These are phyloP conservation scores for Digitaria exilis DNA, from an alignment of 202 grass and related monocot genomes.

Conservation along the genomic window DNA sequence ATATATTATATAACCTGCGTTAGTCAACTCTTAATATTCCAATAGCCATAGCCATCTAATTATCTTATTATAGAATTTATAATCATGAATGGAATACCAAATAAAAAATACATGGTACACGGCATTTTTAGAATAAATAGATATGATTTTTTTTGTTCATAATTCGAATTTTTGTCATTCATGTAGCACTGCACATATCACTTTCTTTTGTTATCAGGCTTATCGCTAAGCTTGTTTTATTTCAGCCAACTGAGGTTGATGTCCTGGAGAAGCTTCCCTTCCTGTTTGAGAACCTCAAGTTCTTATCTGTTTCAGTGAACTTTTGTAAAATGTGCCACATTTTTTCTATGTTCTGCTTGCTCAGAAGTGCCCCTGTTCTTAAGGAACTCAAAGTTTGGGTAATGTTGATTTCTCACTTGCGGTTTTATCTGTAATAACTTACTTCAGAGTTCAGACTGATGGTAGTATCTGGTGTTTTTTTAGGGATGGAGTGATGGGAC, in stretches of 20 bases:
- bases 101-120: neutral
- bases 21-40: neutral
- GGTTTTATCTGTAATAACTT: neutral
- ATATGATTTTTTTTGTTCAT: neutral
- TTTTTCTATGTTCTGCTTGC: neutral
- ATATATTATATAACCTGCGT: neutral
- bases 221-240: neutral
- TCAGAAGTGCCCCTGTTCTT: slow-evolving; percentile 1
- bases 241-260: slow-evolving; percentile 32
- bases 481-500: neutral
- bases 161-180: neutral
- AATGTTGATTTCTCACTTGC: neutral
- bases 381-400: slow-evolving; percentile 15
- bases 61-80: neutral
- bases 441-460: neutral
- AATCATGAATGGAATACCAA: neutral
- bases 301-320: neutral
- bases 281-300: slow-evolving; percentile 22
- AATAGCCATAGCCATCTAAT: neutral
- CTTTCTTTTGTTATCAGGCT: neutral
- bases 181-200: neutral
- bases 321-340: neutral
- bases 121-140: neutral
- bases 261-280: neutral
- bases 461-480: neutral